Percentiles rank a stretch among this genome's conserved stretches.
Conservation (phyloP, 768 basidiomycete species). For the Polyporus arcularius region DNA sequence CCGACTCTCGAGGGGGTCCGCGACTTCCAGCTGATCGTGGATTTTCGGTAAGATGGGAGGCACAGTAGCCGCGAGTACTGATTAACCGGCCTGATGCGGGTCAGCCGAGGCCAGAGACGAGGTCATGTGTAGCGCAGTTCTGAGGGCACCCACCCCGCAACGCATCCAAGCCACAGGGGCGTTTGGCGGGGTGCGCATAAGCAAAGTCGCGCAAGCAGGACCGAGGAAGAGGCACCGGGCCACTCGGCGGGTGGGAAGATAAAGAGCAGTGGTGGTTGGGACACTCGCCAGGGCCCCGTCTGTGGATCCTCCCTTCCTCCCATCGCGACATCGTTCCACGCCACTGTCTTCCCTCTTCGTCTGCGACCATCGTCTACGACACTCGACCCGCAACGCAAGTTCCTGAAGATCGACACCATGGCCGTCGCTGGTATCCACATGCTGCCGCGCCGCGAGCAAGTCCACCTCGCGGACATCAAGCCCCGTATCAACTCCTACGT, state of each 20-base stretch:
- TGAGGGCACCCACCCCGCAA: background rate
- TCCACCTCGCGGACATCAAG: conserved; percentile 27
- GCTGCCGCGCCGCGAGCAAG: conserved; percentile 21
- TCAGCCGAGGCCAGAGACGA: background rate
- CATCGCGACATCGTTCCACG: background rate
- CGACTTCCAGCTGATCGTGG: background rate
- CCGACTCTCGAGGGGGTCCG: background rate
- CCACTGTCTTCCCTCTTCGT: background rate
- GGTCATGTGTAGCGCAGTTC: background rate
- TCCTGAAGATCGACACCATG: background rate
- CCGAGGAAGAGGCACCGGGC: background rate
- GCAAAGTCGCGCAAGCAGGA: background rate
- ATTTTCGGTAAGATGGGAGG: background rate
- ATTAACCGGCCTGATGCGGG: background rate
- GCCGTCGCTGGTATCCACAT: conserved; percentile 5
- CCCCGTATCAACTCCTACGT: conserved; percentile 21
- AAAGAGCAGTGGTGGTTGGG: background rate
- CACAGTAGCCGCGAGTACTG: background rate
- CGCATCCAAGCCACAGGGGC: conserved; percentile 11
- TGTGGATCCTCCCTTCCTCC: background rate
- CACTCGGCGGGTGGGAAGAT: background rate
- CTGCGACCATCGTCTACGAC: background rate
- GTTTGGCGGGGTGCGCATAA: background rate
- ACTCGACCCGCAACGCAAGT: background rate
- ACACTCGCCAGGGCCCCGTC: background rate